Conservation (phyloP, 2,329 filamentous ascomycete genomes). For the Neofusicoccum laricinum region DNA sequence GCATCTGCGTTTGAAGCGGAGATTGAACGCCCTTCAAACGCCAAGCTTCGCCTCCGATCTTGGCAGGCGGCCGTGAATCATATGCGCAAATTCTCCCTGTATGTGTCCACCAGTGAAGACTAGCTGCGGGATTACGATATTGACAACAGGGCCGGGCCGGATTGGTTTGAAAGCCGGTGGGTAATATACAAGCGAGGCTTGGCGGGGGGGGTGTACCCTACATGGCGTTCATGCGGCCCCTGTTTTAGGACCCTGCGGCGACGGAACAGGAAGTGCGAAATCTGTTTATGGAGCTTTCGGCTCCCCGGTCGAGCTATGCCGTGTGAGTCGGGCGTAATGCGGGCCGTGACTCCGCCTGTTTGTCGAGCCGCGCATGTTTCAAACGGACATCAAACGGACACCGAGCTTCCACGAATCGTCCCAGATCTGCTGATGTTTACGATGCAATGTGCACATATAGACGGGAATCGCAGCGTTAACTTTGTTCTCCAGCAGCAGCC, state of each 20-base stretch:
- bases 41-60: not conserved
- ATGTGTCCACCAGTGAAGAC: constrained; percentile 1
- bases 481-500: constrained; percentile 6
- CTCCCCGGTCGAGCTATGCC: not conserved
- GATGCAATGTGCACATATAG: not conserved
- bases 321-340: not conserved
- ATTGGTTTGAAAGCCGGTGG: not conserved
- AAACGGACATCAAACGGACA: constrained; percentile 2
- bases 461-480: not conserved
- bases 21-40: not conserved
- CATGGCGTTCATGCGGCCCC: not conserved
- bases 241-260: not conserved
- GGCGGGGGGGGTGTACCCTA: constrained; percentile 4
- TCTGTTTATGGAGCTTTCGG: not conserved
- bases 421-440: not conserved
- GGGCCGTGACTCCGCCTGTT: constrained; percentile 7
- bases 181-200: not conserved
- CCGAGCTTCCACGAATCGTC: constrained; percentile 7
- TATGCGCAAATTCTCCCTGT: not conserved
- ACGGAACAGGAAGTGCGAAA: not conserved
- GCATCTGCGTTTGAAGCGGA: not conserved
- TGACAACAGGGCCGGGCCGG: not conserved
- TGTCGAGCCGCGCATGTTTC: not conserved
- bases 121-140: not conserved
- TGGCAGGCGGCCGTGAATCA: not conserved